phyloP scores from a whole-genome alignment of 2,329 filamentous ascomycete species.

The Diplodia seriata region DNA sequence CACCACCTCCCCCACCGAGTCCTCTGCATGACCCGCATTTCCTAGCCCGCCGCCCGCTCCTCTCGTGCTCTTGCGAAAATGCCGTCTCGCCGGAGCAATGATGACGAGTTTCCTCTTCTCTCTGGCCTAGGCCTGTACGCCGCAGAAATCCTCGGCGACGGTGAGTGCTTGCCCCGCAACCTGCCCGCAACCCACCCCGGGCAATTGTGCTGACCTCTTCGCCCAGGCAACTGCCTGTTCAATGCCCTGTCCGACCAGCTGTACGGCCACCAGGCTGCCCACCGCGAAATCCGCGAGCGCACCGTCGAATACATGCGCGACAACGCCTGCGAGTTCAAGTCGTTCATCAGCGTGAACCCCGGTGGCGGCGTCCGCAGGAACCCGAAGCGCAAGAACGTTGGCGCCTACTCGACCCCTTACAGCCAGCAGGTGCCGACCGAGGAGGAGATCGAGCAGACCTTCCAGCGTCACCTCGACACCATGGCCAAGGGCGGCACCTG shows the following conservation, averaged over 20 bases:
- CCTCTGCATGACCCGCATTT: slow-evolving; percentile 34
- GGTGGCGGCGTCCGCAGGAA: slow-evolving; percentile 42
- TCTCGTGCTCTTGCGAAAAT: slow-evolving; percentile 36
- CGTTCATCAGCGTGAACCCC: slow-evolving; percentile 64
- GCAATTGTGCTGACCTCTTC: slow-evolving; percentile 36
- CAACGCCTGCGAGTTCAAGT: slow-evolving; percentile 67
- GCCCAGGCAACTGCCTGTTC: slow-evolving; percentile 72
- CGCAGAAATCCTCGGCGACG: slow-evolving; percentile 66
- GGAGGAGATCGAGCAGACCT: slow-evolving; percentile 60
- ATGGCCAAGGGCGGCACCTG: slow-evolving; percentile 68
- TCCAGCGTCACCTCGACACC: slow-evolving; percentile 62
- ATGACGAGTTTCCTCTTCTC: slow-evolving; percentile 63
- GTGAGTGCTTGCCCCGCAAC: slow-evolving; percentile 52
- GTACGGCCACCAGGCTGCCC: slow-evolving; percentile 65
- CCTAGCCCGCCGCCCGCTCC: slow-evolving; percentile 36
- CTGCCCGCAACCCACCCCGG: slow-evolving; percentile 11
- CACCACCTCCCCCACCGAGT: slow-evolving; percentile 39
- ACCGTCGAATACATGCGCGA: slow-evolving; percentile 69
- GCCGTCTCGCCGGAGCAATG: slow-evolving; percentile 32
- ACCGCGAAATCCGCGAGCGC: slow-evolving; percentile 63
- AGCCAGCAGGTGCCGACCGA: slow-evolving; percentile 58
- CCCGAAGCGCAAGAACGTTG: slow-evolving; percentile 64
- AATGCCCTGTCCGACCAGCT: slow-evolving; percentile 72
- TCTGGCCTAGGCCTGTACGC: slow-evolving; percentile 65
- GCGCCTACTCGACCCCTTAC: slow-evolving; percentile 50